Percentiles rank a stretch among this genome's conserved stretches.
These are phyloP conservation scores for Ramularia collo-cygni DNA, from an alignment of 2,329 filamentous ascomycete species.

Conservation along the genomic window DNA sequence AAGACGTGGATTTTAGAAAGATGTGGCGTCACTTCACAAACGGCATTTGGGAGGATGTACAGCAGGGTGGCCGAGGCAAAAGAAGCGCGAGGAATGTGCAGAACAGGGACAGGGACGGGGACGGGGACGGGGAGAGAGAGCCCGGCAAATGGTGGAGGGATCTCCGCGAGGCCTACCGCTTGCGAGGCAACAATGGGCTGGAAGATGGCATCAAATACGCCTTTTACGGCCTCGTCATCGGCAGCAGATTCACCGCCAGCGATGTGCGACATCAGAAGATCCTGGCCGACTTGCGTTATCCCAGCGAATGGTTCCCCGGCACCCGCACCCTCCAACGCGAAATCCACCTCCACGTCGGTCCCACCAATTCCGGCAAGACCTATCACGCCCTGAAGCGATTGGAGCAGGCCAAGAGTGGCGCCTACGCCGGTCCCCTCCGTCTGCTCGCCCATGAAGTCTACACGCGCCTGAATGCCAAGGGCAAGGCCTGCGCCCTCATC, in stretches of 20 bases:
- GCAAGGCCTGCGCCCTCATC: constrained; percentile 68
- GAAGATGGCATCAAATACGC: constrained; percentile 50
- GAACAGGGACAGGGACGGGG: too few species aligned
- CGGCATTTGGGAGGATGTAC: constrained; percentile 21
- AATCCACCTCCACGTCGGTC: constrained; percentile 88
- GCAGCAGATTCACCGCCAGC: constrained; percentile 49
- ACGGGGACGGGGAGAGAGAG: constrained; percentile 3
- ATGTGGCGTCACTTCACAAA: constrained; percentile 23
- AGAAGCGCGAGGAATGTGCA: neutral
- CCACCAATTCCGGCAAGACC: constrained; percentile 97
- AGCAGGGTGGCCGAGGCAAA: neutral
- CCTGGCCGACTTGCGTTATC: constrained; percentile 78
- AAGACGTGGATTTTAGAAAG: constrained; percentile 17
- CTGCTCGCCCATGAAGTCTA: constrained; percentile 94
- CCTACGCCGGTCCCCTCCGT: constrained; percentile 85
- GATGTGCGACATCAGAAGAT: constrained; percentile 54
- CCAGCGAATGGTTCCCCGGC: constrained; percentile 84
- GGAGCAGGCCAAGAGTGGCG: constrained; percentile 65
- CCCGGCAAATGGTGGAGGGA: constrained; percentile 12
- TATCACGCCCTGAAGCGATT: constrained; percentile 85
- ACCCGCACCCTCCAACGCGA: constrained; percentile 74
- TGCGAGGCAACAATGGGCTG: constrained; percentile 20
- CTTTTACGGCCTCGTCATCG: constrained; percentile 61
- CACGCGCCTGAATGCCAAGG: constrained; percentile 71
- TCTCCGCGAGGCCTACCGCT: constrained; percentile 10